Evolutionary conservation across 352 stramenopile species (phyloP).

Genomic region (Albugo laibachii): DNA sequence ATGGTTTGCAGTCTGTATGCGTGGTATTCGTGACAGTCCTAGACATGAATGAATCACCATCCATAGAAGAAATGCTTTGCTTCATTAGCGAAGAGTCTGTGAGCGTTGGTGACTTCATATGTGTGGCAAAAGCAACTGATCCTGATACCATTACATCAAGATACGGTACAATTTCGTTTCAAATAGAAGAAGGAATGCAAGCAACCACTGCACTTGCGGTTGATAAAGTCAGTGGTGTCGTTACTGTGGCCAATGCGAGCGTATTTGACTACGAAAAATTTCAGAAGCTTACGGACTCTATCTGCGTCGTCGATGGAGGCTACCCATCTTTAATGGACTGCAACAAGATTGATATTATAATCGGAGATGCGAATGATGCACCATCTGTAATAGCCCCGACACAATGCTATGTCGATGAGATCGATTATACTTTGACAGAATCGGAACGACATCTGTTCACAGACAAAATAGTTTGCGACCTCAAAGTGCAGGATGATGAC

Average conservation of each 20-base stretch:
- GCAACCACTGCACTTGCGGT: slow-evolving; percentile 6
- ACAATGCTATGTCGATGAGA: slow-evolving; percentile 6
- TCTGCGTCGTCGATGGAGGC: slow-evolving; percentile 7
- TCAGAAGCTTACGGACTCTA: neutral
- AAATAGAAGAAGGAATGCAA: neutral
- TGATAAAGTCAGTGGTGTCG: slow-evolving; percentile 4
- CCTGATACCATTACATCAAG: slow-evolving; percentile 2
- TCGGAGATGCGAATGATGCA: slow-evolving; percentile 11
- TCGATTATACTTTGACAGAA: slow-evolving; percentile 6
- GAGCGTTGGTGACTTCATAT: neutral
- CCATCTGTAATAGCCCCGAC: slow-evolving; percentile 7
- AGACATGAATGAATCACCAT: slow-evolving; percentile 10
- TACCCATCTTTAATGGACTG: slow-evolving; percentile 6
- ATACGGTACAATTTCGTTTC: neutral
- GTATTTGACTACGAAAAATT: slow-evolving; percentile 8
- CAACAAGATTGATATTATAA: slow-evolving; percentile 4
- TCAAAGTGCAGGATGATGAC: slow-evolving; percentile 10
- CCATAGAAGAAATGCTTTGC: slow-evolving; percentile 5
- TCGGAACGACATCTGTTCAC: neutral
- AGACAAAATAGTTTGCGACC: slow-evolving; percentile 3
- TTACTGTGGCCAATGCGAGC: neutral
- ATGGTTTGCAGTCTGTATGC: slow-evolving; percentile 1
- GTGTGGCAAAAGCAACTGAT: slow-evolving; percentile 5
- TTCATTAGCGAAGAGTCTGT: slow-evolving; percentile 4
- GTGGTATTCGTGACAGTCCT: slow-evolving; percentile 3